A percentile compares a stretch with the other conserved stretches of the same genome.
Evolutionary conservation across 345 rosid species (phyloP).

Genomic region (Carallia brachiata): DNA sequence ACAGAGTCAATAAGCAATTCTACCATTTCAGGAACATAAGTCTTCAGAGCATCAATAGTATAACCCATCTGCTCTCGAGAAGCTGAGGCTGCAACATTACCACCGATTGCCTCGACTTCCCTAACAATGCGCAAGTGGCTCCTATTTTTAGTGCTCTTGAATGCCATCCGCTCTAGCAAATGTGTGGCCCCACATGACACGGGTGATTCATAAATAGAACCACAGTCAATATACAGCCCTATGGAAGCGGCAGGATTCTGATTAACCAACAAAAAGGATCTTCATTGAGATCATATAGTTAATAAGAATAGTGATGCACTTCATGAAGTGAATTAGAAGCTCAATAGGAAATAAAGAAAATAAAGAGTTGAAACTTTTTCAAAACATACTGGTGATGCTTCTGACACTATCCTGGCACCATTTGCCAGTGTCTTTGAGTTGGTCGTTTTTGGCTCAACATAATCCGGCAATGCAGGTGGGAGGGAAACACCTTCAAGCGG

Average conservation of each 20-base stretch:
- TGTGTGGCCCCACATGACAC: conserved; percentile 65
- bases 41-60: conserved; percentile 87
- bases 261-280: conserved; percentile 15
- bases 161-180: conserved; percentile 86
- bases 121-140: conserved; percentile 74
- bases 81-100: conserved; percentile 68
- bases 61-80: conserved; percentile 84
- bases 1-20: conserved; percentile 91
- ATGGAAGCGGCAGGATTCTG: conserved; percentile 82
- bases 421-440: conserved; percentile 63
- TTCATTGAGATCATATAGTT: conserved; percentile 3
- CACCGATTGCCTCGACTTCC: conserved; percentile 91
- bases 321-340: background rate
- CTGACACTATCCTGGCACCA: conserved; percentile 73
- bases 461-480: conserved; percentile 60
- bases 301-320: background rate
- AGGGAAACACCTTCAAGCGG: conserved; percentile 57
- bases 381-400: conserved; percentile 50
- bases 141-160: conserved; percentile 75
- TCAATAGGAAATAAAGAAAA: background rate
- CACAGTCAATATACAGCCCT: conserved; percentile 71
- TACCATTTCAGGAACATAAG: conserved; percentile 85
- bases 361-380: background rate
- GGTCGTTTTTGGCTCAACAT: conserved; percentile 55
- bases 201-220: conserved; percentile 79